These are phyloP conservation scores for Penicillium lividum DNA, from an alignment of 495 filamentous ascomycete species.

Conservation along the genomic window DNA sequence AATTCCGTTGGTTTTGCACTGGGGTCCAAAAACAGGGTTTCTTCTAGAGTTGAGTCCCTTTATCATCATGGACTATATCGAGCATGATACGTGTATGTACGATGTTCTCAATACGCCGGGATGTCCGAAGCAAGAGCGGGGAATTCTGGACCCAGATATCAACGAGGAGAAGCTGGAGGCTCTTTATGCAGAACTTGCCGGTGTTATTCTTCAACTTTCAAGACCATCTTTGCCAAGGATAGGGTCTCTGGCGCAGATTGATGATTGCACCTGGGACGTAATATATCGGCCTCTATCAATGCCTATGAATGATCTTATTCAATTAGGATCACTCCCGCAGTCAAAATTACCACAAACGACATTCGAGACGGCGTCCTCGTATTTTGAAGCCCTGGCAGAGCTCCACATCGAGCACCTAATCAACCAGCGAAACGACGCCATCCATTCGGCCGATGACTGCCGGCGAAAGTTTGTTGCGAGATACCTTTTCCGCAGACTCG, in stretches of 20 bases:
- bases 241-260: slow-evolving; percentile 8
- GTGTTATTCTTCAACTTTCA: slow-evolving; percentile 8
- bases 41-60: slow-evolving; percentile 38
- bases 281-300: slow-evolving; percentile 12
- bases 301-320: slow-evolving; percentile 13
- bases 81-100: slow-evolving; percentile 31
- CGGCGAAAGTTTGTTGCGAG: slow-evolving; percentile 13
- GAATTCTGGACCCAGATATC: slow-evolving; percentile 33
- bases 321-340: slow-evolving; percentile 10
- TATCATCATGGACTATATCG: slow-evolving; percentile 41
- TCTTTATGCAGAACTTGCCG: slow-evolving; percentile 12
- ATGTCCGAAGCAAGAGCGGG: slow-evolving; percentile 9
- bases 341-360: slow-evolving; percentile 5
- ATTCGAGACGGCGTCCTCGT: slow-evolving; percentile 7
- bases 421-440: slow-evolving; percentile 13
- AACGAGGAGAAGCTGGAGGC: neutral
- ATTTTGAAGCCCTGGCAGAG: slow-evolving; percentile 13
- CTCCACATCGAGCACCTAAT: slow-evolving; percentile 9
- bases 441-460: slow-evolving; percentile 18
- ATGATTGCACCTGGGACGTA: slow-evolving; percentile 9
- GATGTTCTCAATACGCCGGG: slow-evolving; percentile 30
- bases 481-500: slow-evolving; percentile 8
- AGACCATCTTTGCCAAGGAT: slow-evolving; percentile 7
- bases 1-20: slow-evolving; percentile 37
- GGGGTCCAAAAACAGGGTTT: slow-evolving; percentile 25